Evolutionary conservation across 2,329 filamentous ascomycete species (phyloP).

Genomic region (Ophiosphaerella herpotricha): DNA sequence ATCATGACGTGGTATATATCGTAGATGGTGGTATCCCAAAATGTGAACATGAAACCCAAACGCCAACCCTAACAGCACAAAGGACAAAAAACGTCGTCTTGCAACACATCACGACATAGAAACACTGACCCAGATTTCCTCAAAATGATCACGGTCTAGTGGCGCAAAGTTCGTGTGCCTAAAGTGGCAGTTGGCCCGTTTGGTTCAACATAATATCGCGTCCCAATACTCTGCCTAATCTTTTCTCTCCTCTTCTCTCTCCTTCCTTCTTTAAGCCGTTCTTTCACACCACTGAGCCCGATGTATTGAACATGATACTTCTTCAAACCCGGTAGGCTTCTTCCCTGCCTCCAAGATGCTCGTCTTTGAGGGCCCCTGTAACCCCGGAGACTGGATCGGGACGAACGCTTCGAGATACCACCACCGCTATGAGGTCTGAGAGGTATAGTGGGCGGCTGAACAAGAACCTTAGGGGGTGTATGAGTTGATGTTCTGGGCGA

Average conservation of each 20-base stretch:
- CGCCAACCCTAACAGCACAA: not conserved
- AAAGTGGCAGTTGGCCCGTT: constrained; percentile 2
- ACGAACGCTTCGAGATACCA: constrained; percentile 32
- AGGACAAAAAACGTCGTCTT: not conserved
- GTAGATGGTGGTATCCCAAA: not conserved
- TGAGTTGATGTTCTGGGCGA: constrained; percentile 13
- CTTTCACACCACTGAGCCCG: constrained; percentile 55
- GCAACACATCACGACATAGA: too few species aligned
- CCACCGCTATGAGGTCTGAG: constrained; percentile 18
- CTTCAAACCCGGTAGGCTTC: constrained; percentile 47
- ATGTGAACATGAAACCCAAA: not conserved
- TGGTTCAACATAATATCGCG: constrained; percentile 45
- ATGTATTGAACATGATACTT: constrained; percentile 57
- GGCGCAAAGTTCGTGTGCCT: too few species aligned
- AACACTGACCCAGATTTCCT: too few species aligned
- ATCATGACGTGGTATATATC: not conserved
- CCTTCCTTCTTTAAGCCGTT: constrained; percentile 52
- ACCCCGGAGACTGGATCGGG: constrained; percentile 22
- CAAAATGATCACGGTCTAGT: too few species aligned
- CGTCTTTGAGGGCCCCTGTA: constrained; percentile 13
- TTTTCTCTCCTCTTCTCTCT: constrained; percentile 58
- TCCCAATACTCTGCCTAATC: constrained; percentile 60
- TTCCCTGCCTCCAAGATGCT: constrained; percentile 36
- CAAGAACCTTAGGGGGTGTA: constrained; percentile 27
- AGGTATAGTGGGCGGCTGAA: constrained; percentile 32